Conservation (phyloP, 768 basidiomycete genomes). For the Guyanaporus albipodus region DNA sequence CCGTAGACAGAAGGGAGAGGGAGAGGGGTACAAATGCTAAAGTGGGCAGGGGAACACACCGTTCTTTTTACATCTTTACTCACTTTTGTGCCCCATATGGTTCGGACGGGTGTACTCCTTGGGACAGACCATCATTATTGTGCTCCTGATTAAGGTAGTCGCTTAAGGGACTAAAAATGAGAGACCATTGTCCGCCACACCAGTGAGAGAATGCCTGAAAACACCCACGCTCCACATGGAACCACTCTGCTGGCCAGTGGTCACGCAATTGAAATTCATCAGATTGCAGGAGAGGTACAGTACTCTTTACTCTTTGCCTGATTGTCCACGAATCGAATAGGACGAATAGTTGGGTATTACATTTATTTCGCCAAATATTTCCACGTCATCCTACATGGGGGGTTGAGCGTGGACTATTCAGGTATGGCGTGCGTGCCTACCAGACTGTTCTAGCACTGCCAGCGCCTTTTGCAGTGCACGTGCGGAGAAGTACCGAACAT, state of each 20-base stretch:
- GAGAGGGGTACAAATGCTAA: background rate
- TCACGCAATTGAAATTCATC: slow-evolving; percentile 19
- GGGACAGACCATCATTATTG: slow-evolving; percentile 1
- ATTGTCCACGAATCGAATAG: slow-evolving; percentile 19
- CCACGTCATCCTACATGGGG: slow-evolving; percentile 19
- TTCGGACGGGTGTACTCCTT: too few relatives aligned
- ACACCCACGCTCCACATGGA: slow-evolving; percentile 1
- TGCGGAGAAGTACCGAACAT: slow-evolving; percentile 91
- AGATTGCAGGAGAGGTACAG: slow-evolving; percentile 28
- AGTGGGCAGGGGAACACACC: background rate
- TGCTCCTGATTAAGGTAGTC: background rate
- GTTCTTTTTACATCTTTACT: background rate
- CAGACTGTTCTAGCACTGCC: slow-evolving; percentile 36
- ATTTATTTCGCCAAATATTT: slow-evolving; percentile 19
- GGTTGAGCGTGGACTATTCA: slow-evolving; percentile 3
- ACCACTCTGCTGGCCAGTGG: background rate
- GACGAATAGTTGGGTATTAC: slow-evolving; percentile 31
- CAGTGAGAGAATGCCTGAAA: too few relatives aligned
- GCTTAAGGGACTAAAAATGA: background rate
- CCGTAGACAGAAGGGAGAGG: background rate
- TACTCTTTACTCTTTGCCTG: slow-evolving; percentile 29
- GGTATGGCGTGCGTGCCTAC: slow-evolving; percentile 20
- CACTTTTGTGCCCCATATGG: slow-evolving; percentile 6
- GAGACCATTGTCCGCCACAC: background rate
- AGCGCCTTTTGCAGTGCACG: slow-evolving; percentile 67